Evolutionary conservation across 306 rosid species (phyloP).

Genomic region (Chamaecrista fasciculata): DNA sequence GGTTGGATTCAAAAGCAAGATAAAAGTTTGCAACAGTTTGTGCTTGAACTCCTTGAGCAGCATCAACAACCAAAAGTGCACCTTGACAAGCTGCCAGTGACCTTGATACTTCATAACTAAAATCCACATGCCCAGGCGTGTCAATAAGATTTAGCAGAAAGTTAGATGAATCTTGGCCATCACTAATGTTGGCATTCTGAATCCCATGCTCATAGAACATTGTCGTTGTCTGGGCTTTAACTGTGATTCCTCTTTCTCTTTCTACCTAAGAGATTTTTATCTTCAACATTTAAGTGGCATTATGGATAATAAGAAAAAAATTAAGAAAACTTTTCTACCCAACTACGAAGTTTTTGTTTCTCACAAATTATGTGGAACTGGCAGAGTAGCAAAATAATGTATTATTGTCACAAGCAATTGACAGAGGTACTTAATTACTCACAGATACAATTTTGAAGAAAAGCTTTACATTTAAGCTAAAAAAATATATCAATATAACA

Average conservation of each 20-base stretch:
- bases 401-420: too few relatives aligned
- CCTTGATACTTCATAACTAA: slow-evolving; percentile 89
- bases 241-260: too few relatives aligned
- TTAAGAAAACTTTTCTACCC: slow-evolving; percentile 8
- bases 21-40: slow-evolving; percentile 94
- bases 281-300: slow-evolving; percentile 22
- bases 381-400: background rate
- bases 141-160: slow-evolving; percentile 91
- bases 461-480: slow-evolving; percentile 1
- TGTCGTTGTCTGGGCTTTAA: slow-evolving; percentile 97
- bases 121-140: slow-evolving; percentile 94
- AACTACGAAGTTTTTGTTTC: too few relatives aligned
- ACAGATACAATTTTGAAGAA: too few relatives aligned
- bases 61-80: slow-evolving; percentile 89
- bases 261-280: too few relatives aligned
- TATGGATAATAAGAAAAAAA: slow-evolving; percentile 2
- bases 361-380: background rate
- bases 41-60: slow-evolving; percentile 96
- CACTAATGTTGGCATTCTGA: slow-evolving; percentile 31
- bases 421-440: too few relatives aligned
- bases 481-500: slow-evolving; percentile 1
- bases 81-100: too few relatives aligned
- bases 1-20: too few relatives aligned
- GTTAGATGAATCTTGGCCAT: slow-evolving; percentile 38
- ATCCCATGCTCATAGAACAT: slow-evolving; percentile 63